Evolutionary conservation across 371 early-diverging fungal species (phyloP).

Genomic region (Funneliformis caledonium): DNA sequence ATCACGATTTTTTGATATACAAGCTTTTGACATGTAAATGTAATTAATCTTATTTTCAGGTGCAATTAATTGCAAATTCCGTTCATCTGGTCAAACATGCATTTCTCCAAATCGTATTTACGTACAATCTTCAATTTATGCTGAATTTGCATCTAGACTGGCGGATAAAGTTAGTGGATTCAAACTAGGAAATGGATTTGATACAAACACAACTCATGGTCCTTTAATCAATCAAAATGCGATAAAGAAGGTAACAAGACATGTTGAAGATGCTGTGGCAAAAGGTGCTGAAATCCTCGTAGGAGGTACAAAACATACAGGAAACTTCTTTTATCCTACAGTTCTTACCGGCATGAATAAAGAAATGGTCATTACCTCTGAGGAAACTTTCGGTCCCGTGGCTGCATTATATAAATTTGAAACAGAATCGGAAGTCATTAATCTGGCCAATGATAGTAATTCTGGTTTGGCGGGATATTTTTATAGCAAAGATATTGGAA

Average conservation of each 20-base stretch:
- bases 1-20: neutral
- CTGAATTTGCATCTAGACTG: slow-evolving; percentile 64
- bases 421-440: slow-evolving; percentile 73
- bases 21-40: neutral
- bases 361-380: slow-evolving; percentile 64
- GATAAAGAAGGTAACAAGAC: slow-evolving; percentile 68
- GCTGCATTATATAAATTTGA: slow-evolving; percentile 71
- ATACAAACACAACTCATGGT: slow-evolving; percentile 67
- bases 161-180: slow-evolving; percentile 62
- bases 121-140: slow-evolving; percentile 78
- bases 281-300: slow-evolving; percentile 69
- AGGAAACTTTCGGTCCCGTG: slow-evolving; percentile 86
- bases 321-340: slow-evolving; percentile 76
- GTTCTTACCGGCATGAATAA: slow-evolving; percentile 65
- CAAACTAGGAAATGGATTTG: slow-evolving; percentile 79
- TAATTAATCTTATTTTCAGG: slow-evolving; percentile 41
- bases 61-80: slow-evolving; percentile 77
- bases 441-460: slow-evolving; percentile 71
- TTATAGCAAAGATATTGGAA: slow-evolving; percentile 73
- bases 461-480: slow-evolving; percentile 88
- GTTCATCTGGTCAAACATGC: slow-evolving; percentile 88
- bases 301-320: slow-evolving; percentile 61
- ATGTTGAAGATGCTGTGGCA: slow-evolving; percentile 72
- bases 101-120: slow-evolving; percentile 88
- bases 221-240: slow-evolving; percentile 79